phyloP scores from a whole-genome alignment of 2,329 filamentous ascomycete genomes.

The Aspergillus oerlinghausenensis region DNA sequence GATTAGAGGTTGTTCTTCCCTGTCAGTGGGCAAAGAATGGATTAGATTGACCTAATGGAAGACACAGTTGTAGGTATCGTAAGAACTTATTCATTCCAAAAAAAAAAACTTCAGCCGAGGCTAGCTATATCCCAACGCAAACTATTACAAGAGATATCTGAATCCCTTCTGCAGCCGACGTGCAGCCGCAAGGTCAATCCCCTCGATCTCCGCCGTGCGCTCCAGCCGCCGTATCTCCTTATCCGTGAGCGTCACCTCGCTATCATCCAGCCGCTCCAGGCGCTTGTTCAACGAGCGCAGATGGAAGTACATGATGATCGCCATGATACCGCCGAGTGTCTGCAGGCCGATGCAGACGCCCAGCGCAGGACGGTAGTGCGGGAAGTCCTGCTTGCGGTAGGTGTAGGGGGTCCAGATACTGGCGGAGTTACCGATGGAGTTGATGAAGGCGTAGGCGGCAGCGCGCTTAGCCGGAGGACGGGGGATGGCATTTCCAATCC shows the following conservation, averaged over 20 bases:
- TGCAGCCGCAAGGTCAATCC: slow-evolving; percentile 47
- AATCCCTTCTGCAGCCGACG: slow-evolving; percentile 52
- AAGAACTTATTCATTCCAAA: neutral
- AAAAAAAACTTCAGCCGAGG: neutral
- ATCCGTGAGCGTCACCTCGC: slow-evolving; percentile 42
- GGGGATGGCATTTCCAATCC: slow-evolving; percentile 50
- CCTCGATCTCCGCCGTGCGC: slow-evolving; percentile 50
- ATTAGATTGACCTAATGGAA: neutral
- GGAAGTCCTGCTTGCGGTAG: slow-evolving; percentile 37
- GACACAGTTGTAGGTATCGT: neutral
- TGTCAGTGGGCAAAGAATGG: too few species aligned
- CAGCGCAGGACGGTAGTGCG: slow-evolving; percentile 40
- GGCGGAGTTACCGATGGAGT: slow-evolving; percentile 50
- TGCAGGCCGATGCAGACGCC: slow-evolving; percentile 41
- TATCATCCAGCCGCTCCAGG: slow-evolving; percentile 48
- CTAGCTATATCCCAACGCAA: neutral
- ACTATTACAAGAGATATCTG: slow-evolving; percentile 38
- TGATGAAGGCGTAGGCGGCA: slow-evolving; percentile 53
- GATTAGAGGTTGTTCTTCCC: too few species aligned
- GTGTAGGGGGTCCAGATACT: slow-evolving; percentile 52
- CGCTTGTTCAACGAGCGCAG: slow-evolving; percentile 46
- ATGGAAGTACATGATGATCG: slow-evolving; percentile 35
- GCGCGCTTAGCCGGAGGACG: slow-evolving; percentile 53
- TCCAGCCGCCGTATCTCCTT: slow-evolving; percentile 46
- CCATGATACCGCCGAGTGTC: slow-evolving; percentile 31